Evolutionary conservation across 192 early-diverging fungal genomes (phyloP), one percentile per base, ranked within the genome.

Genomic region (Rhizophagus sp.): DNA sequence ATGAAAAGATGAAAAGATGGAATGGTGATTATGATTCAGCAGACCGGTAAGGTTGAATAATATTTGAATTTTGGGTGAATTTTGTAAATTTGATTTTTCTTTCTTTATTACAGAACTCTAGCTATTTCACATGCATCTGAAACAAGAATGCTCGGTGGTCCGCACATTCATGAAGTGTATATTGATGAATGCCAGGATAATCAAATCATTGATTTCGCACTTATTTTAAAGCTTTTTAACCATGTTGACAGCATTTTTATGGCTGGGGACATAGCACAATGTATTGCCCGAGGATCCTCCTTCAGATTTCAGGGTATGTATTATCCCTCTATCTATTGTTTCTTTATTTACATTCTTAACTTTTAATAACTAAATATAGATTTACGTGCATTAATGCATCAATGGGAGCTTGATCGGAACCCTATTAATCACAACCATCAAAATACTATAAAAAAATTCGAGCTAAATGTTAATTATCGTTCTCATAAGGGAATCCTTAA

Each of bases 161-260:
- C 25, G 3, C 75, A 64, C 17, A 77, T 77, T 77, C 36, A 77
- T 66, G 75, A 77, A 77, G 62, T 77, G 12, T 77, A 77, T 15
- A 77, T 77, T 25, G 75, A 77, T 49, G 75, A 77, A 77, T 77
- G 75, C 27, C 75, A 77, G 25, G 73, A 75, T 24, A 75, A 75
- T 24, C 17, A n/a, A 5, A 62, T 75, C 1, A 33, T 62, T 15
- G 75, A 77, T 49, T 65, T 77, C 2, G 30, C 62, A 11, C 75
- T 77, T 47, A 77, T 77, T 7, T 44, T 77, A 11, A 77, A 77
- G 25, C 33, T 77, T 5, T 77, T 77, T 30, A 27, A 77, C 2
- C 25, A 17, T 36, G 73, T 57, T 36, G 52, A 75, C 13, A 61
- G 22, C 25, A 34, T 75, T 34, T 75, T 75, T 34, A 7, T 75